These are phyloP conservation scores for Colletotrichum siamense DNA, from an alignment of 2,329 filamentous ascomycete genomes.

Conservation along the genomic window DNA sequence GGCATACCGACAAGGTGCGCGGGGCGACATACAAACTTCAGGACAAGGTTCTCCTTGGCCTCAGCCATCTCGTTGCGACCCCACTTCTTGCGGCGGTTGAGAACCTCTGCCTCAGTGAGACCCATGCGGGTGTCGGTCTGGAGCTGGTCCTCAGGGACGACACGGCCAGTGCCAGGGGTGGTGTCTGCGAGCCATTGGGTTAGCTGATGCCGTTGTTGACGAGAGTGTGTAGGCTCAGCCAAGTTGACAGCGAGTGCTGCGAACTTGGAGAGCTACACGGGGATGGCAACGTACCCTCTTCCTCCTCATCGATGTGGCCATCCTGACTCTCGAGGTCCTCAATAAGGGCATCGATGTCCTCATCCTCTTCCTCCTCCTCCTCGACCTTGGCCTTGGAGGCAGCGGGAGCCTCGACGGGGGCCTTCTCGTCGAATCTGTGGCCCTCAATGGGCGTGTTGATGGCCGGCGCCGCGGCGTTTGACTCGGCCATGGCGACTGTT, in stretches of 20 bases:
- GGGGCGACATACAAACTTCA: constrained; percentile 70
- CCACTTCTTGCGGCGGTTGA: constrained; percentile 68
- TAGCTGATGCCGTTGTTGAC: neutral
- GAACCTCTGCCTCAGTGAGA: constrained; percentile 75
- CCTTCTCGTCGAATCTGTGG: constrained; percentile 71
- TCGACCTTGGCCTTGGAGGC: constrained; percentile 50
- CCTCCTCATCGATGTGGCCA: constrained; percentile 70
- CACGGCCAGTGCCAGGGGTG: constrained; percentile 60
- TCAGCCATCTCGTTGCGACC: constrained; percentile 89
- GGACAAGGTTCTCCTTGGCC: constrained; percentile 82
- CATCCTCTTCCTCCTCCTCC: constrained; percentile 74
- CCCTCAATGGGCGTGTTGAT: constrained; percentile 70
- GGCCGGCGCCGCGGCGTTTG: constrained; percentile 58
- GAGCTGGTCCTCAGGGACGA: constrained; percentile 76
- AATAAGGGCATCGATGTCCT: constrained; percentile 86
- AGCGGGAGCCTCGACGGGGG: constrained; percentile 37
- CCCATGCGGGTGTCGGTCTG: constrained; percentile 77
- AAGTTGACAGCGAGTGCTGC: neutral
- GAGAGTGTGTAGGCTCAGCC: too few relatives aligned
- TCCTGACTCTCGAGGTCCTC: constrained; percentile 86
- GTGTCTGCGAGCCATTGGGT: constrained; percentile 26
- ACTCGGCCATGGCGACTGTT: constrained; percentile 57
- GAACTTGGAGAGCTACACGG: neutral
- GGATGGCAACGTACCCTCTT: constrained; percentile 49
- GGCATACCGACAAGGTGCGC: neutral